Evolutionary conservation across 2,329 filamentous ascomycete species (phyloP), one percentile per base, ranked within the genome.

Genomic region (Zasmidium angulare): DNA sequence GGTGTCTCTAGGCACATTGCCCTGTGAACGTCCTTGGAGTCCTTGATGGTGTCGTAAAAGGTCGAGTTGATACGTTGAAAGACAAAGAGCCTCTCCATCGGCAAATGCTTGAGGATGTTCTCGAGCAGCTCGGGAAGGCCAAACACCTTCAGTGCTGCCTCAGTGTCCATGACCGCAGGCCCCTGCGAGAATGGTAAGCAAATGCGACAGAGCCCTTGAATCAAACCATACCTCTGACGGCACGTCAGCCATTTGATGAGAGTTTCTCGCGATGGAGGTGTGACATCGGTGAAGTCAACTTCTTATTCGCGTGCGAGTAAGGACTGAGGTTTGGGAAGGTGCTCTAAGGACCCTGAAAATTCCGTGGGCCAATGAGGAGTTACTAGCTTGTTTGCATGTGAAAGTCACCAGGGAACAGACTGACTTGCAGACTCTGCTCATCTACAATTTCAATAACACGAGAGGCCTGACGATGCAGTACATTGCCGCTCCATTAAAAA

Each of bases 61-160:
- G 19, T 48, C 3, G 21, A 53, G 48, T 56, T 62, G 22, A 62
- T 53, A 11, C 56, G 52, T n/a, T 46, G 56, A 12, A 62, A 36
- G 2, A 14, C 23, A 46, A 56, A 53, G 26, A 62, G 53, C 20
- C 50, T 7, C 24, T 53, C 21, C n/a, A 53, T 29, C 9, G 26
- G 22, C 11, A 59, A 9, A 11, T 53, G 9, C 7, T 36, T 12
- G 22, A 56, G 52, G 24, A 59, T 62, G 43, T 49, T 46, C 24
- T 56, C 56, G 46, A 54, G 20, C 12, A 62, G 53, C 22, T 62
- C 56, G 4, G 56, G 31, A 43, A 56, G 31, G 31, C 24, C 53
- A 50, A 59, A 62, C 7, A 56, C 49, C n/a, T n/a, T 31, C 10
- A 4, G n/a, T 22, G 50, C 24, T 12, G 23, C 40, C 36, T 12